A percentile compares a stretch with the other conserved stretches of the same genome.
These are phyloP conservation scores for Stachybotrys elegans DNA, from an alignment of 2,329 filamentous ascomycete species.

Conservation along the genomic window DNA sequence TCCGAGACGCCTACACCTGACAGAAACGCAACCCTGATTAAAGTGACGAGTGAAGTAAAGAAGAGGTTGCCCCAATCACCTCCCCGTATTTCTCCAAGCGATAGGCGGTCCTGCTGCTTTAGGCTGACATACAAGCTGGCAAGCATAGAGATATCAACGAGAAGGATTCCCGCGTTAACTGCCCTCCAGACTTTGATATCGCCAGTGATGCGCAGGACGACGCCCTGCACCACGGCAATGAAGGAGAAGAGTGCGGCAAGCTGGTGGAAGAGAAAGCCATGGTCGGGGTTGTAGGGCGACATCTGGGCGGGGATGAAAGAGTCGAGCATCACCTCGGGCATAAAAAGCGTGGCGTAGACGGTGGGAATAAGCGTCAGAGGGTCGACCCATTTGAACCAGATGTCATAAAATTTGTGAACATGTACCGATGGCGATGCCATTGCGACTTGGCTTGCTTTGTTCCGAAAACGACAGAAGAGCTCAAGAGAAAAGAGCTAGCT, in stretches of 20 bases:
- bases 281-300: constrained; percentile 12
- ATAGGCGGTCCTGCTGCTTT: constrained; percentile 10
- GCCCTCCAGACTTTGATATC: constrained; percentile 17
- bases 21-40: constrained; percentile 13
- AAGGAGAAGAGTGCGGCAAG: constrained; percentile 14
- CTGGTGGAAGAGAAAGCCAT: constrained; percentile 17
- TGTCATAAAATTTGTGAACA: constrained; percentile 16
- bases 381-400: constrained; percentile 18
- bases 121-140: constrained; percentile 12
- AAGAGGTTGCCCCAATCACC: constrained; percentile 14
- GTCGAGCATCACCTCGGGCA: constrained; percentile 12
- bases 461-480: no score
- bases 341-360: constrained; percentile 11
- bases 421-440: no score
- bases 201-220: constrained; percentile 7
- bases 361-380: constrained; percentile 11
- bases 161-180: constrained; percentile 10
- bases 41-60: constrained; percentile 10
- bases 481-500: no score
- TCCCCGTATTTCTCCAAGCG: constrained; percentile 6
- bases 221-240: constrained; percentile 9
- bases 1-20: constrained; percentile 11
- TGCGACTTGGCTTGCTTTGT: no score
- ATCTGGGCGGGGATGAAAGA: constrained; percentile 11
- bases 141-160: constrained; percentile 14